A percentile compares a stretch with the other conserved stretches of the same genome.
Conservation (phyloP, 2,329 filamentous ascomycete species). For the Penicillium sp. region DNA sequence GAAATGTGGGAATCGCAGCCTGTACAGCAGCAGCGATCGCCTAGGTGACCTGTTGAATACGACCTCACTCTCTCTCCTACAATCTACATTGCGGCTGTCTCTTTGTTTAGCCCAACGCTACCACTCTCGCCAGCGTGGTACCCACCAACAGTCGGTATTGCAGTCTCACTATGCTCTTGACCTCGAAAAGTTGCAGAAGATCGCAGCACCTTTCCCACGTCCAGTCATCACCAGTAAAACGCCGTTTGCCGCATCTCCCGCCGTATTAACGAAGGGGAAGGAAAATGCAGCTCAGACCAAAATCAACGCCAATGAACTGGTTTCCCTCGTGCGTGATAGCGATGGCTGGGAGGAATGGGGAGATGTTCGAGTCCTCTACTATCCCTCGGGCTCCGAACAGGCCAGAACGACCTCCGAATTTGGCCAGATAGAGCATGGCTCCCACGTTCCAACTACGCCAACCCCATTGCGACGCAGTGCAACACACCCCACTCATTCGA, state of each 20-base stretch:
- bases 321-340: constrained; percentile 64
- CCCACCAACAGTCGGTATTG: constrained; percentile 70
- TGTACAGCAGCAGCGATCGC: constrained; percentile 90
- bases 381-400: constrained; percentile 48
- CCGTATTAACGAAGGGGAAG: constrained; percentile 67
- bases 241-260: constrained; percentile 51
- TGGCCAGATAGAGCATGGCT: constrained; percentile 28
- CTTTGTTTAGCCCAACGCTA: constrained; percentile 90
- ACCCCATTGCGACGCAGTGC: constrained; percentile 71
- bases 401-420: constrained; percentile 33
- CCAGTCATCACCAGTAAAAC: constrained; percentile 55
- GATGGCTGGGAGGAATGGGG: constrained; percentile 73
- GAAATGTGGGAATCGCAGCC: constrained; percentile 93
- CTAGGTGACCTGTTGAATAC: constrained; percentile 87
- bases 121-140: constrained; percentile 77
- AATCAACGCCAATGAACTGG: constrained; percentile 80
- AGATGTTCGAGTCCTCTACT: constrained; percentile 77
- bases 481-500: constrained; percentile 56
- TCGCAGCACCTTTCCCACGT: constrained; percentile 80
- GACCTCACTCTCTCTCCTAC: constrained; percentile 74
- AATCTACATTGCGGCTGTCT: constrained; percentile 73
- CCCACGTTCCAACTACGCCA: constrained; percentile 64
- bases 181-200: constrained; percentile 75
- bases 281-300: constrained; percentile 59
- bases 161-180: constrained; percentile 77